phyloP scores from a whole-genome alignment of 1,139 yeast genomes.

The Pichia sp. region DNA sequence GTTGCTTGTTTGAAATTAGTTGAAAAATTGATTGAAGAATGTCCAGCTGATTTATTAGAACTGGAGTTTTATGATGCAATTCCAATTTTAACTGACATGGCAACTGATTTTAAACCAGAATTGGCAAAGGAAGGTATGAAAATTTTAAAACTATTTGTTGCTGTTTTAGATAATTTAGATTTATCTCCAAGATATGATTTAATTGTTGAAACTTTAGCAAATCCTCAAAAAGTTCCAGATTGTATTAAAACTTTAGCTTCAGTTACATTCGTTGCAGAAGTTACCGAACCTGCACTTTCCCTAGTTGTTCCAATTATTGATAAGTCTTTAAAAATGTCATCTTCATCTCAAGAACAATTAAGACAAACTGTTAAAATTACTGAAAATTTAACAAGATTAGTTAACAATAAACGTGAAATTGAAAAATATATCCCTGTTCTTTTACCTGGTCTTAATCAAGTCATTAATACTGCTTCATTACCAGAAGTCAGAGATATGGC shows the following conservation, averaged over 20 bases:
- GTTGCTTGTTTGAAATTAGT: conserved; percentile 68
- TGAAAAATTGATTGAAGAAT: conserved; percentile 69
- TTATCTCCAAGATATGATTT: conserved; percentile 79
- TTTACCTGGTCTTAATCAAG: conserved; percentile 85
- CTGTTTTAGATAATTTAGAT: conserved; percentile 86
- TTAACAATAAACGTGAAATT: conserved; percentile 88
- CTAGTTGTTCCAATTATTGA: conserved; percentile 87
- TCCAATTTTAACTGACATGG: conserved; percentile 80
- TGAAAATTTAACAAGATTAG: conserved; percentile 91
- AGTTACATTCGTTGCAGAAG: conserved; percentile 97
- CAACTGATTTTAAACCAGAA: conserved; percentile 96
- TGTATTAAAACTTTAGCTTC: conserved; percentile 87
- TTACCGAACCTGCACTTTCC: conserved; percentile 90
- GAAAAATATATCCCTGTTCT: conserved; percentile 80
- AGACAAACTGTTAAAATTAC: conserved; percentile 96
- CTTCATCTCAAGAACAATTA: conserved; percentile 90
- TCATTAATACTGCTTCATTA: conserved; percentile 80
- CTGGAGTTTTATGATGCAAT: conserved; percentile 69
- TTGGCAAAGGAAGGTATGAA: conserved; percentile 78
- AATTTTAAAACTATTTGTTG: conserved; percentile 65
- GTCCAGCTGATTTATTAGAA: conserved; percentile 83
- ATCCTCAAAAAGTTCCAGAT: conserved; percentile 81
- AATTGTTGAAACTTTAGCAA: conserved; percentile 81
- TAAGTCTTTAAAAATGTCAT: conserved; percentile 81
- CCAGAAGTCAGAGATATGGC: conserved; percentile 97